phyloP scores from a whole-genome alignment of 2,329 filamentous ascomycete species.

The Pseudomassariella vexata region DNA sequence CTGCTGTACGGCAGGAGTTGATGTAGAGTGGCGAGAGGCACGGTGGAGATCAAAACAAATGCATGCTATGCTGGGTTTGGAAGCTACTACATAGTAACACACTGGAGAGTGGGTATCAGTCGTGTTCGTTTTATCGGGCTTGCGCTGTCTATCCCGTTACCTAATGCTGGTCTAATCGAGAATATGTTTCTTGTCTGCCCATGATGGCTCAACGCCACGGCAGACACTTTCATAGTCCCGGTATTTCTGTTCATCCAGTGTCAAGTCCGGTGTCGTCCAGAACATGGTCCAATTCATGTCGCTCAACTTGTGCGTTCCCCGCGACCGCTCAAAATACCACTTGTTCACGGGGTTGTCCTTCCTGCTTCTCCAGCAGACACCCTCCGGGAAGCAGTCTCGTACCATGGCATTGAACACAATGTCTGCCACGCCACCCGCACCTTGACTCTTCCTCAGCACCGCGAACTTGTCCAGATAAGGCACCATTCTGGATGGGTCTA shows the following conservation, averaged over 20 bases:
- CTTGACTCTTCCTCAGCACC: conserved; percentile 81
- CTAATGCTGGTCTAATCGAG: conserved; percentile 46
- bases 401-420: conserved; percentile 97
- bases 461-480: conserved; percentile 98
- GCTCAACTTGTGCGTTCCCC: conserved; percentile 75
- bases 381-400: conserved; percentile 76
- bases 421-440: conserved; percentile 87
- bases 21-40: no score
- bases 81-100: no score
- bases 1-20: no score
- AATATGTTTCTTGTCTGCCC: conserved; percentile 54
- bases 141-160: no score
- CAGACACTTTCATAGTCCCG: conserved; percentile 73
- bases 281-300: conserved; percentile 97
- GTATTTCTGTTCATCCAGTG: conserved; percentile 49
- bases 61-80: not conserved
- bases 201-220: conserved; percentile 55
- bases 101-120: no score
- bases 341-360: conserved; percentile 95
- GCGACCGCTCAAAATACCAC: conserved; percentile 94
- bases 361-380: conserved; percentile 88
- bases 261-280: conserved; percentile 75
- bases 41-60: not conserved
- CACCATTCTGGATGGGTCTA: conserved; percentile 60
- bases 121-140: no score